These are phyloP conservation scores for Tetradesmus lagerheimii DNA, from an alignment of 139 green algal genomes.

Conservation along the genomic window DNA sequence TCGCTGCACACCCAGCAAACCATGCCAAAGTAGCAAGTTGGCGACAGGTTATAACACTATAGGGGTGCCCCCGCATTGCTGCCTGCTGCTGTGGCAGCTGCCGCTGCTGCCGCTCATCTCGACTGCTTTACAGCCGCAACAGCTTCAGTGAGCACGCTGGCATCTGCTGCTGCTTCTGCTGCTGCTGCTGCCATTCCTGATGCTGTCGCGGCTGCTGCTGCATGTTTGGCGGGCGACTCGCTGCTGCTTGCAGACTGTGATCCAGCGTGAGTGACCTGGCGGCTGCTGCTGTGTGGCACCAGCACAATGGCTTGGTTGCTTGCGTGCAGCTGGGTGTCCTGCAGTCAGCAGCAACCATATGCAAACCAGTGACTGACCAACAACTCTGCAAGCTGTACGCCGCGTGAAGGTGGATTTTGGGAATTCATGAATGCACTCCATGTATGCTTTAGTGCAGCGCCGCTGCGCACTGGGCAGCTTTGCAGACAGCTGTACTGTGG, in stretches of 20 bases:
- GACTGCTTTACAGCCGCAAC: neutral
- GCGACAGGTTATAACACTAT: no score
- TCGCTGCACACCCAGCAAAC: no score
- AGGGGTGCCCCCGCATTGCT: no score
- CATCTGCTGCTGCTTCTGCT: neutral
- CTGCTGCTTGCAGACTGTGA: neutral
- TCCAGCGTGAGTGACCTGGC: neutral
- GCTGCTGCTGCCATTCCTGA: neutral
- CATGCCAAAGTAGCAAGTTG: no score
- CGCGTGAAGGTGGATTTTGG: no score
- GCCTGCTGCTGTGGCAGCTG: neutral
- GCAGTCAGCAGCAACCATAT: neutral
- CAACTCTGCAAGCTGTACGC: no score
- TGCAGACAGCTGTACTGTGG: no score
- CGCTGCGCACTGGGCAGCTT: no score
- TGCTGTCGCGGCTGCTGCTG: neutral
- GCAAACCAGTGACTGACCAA: neutral
- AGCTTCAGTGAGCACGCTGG: neutral
- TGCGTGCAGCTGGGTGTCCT: neutral
- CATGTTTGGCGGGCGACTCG: no score
- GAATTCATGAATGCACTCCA: no score
- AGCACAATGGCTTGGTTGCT: constrained; percentile 10
- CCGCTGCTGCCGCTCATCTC: neutral
- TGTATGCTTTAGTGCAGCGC: no score
- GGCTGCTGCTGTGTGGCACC: neutral